phyloP scores from a whole-genome alignment of 768 basidiomycete species.

The Suillus cothurnatus region DNA sequence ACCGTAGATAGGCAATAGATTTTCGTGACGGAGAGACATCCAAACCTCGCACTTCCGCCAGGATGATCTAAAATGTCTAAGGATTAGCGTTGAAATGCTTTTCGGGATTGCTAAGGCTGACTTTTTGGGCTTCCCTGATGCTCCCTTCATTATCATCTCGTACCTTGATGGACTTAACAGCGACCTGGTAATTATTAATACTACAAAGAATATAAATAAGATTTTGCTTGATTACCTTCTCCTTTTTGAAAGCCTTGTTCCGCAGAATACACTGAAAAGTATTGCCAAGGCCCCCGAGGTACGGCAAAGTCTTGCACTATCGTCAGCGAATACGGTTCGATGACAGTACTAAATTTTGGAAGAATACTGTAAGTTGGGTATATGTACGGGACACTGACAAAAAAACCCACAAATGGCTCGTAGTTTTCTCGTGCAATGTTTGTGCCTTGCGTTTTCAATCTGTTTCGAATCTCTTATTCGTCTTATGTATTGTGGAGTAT shows the following conservation, averaged over 20 bases:
- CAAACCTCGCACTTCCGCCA: slow-evolving; percentile 23
- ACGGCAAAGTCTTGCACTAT: background rate
- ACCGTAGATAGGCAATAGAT: slow-evolving; percentile 24
- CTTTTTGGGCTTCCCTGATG: background rate
- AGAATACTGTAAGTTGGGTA: background rate
- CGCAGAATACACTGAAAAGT: background rate
- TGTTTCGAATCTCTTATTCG: background rate
- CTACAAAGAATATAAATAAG: background rate
- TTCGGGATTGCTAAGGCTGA: background rate
- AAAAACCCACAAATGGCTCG: background rate
- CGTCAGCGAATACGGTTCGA: background rate
- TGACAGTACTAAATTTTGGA: background rate
- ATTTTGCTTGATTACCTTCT: background rate
- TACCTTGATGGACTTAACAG: slow-evolving; percentile 4
- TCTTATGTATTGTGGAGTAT: background rate
- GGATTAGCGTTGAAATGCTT: background rate
- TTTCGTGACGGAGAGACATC: slow-evolving; percentile 21
- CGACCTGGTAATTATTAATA: background rate
- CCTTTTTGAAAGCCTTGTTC: background rate
- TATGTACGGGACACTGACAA: background rate
- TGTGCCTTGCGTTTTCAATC: background rate
- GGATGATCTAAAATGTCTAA: background rate
- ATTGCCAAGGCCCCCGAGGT: slow-evolving; percentile 1
- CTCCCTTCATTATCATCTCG: background rate
- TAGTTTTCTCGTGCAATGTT: background rate